A percentile compares a stretch with the other conserved stretches of the same genome.
Evolutionary conservation across 1,284 basidiomycete species (phyloP).

Genomic region (Filobasidium uniguttulatum): DNA sequence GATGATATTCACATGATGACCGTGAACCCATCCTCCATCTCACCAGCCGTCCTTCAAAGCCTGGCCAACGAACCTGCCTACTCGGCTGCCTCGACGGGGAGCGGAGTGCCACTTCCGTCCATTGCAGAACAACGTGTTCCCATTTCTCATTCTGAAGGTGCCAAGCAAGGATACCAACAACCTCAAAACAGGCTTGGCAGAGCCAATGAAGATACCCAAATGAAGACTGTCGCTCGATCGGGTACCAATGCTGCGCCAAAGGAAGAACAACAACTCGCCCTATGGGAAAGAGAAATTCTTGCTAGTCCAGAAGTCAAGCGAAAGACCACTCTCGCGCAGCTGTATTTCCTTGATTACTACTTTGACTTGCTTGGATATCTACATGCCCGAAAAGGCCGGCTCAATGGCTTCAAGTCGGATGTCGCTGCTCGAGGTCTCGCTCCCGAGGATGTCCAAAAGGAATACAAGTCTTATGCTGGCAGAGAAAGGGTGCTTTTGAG

Average conservation of each 20-base stretch:
- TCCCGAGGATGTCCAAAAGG: slow-evolving; percentile 52
- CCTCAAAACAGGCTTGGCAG: neutral
- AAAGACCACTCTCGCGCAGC: slow-evolving; percentile 74
- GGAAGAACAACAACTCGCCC: slow-evolving; percentile 38
- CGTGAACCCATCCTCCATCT: slow-evolving; percentile 28
- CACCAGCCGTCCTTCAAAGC: slow-evolving; percentile 43
- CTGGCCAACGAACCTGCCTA: slow-evolving; percentile 47
- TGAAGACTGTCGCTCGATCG: slow-evolving; percentile 12
- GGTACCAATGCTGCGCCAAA: neutral
- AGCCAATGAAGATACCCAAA: slow-evolving; percentile 5
- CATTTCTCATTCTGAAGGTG: slow-evolving; percentile 8
- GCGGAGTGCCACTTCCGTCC: slow-evolving; percentile 2
- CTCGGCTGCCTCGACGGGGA: slow-evolving; percentile 17
- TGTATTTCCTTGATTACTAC: slow-evolving; percentile 91
- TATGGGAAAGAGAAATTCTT: slow-evolving; percentile 73
- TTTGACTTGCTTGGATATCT: slow-evolving; percentile 62
- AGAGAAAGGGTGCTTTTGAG: slow-evolving; percentile 81
- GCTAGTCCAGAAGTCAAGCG: slow-evolving; percentile 73
- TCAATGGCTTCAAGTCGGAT: slow-evolving; percentile 67
- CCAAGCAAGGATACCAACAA: too few species aligned
- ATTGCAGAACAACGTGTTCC: slow-evolving; percentile 9
- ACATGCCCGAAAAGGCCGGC: slow-evolving; percentile 64
- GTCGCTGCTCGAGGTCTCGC: slow-evolving; percentile 51
- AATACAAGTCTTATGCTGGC: slow-evolving; percentile 80
- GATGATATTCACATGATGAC: slow-evolving; percentile 38